These are phyloP conservation scores for Flaveria bidentis DNA, from an alignment of 129 eudicot species.

Conservation along the genomic window DNA sequence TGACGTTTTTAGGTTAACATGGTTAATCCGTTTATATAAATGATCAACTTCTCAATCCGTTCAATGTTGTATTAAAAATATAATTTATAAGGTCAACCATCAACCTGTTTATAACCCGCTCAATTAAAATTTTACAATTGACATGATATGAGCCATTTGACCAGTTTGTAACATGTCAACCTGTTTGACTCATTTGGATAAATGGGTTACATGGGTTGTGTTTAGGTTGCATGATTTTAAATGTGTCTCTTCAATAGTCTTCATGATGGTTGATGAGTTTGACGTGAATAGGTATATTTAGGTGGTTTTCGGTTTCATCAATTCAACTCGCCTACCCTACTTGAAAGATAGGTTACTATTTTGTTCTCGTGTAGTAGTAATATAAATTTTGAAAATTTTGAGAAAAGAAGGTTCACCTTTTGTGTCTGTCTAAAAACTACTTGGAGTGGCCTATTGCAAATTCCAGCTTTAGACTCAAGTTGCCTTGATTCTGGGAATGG, in stretches of 20 bases:
- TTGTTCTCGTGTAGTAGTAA: neutral
- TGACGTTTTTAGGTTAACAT: neutral
- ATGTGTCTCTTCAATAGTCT: neutral
- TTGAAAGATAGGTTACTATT: neutral
- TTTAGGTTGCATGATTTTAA: neutral
- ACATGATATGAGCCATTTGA: neutral
- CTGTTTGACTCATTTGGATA: neutral
- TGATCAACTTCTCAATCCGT: neutral
- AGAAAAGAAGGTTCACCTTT: conserved; percentile 29
- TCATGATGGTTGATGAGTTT: neutral
- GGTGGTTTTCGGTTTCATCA: neutral
- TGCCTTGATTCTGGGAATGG: conserved; percentile 39
- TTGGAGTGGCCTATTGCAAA: conserved; percentile 42
- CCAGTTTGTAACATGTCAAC: neutral
- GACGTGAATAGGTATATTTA: neutral
- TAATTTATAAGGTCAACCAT: neutral
- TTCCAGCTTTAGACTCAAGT: conserved; percentile 32
- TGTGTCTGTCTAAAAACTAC: conserved; percentile 37
- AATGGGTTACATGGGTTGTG: neutral
- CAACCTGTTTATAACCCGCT: no score
- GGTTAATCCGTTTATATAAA: neutral
- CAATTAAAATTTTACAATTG: neutral
- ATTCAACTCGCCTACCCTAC: neutral
- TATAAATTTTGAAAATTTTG: no score
- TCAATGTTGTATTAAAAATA: neutral